These are phyloP conservation scores for Tillandsia fasciculata DNA, from an alignment of 176 grass and related monocot species.

Conservation along the genomic window DNA sequence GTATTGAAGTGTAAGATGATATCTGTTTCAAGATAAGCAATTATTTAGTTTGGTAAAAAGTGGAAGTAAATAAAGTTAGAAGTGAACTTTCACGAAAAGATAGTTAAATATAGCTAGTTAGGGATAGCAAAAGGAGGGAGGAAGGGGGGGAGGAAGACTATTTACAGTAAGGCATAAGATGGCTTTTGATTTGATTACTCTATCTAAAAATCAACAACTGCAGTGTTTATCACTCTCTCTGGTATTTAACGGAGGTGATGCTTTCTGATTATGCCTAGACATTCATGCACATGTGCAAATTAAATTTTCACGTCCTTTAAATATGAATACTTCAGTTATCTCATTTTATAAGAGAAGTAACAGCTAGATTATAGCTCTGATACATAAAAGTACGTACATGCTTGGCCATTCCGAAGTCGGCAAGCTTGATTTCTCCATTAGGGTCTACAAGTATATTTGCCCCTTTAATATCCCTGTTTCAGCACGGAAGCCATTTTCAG, in stretches of 20 bases:
- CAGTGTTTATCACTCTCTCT: too few species aligned
- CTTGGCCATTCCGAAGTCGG: slow-evolving; percentile 99
- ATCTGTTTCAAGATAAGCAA: slow-evolving; percentile 47
- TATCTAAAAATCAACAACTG: not conserved
- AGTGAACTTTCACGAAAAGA: not conserved
- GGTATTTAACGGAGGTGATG: not conserved
- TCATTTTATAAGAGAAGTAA: not conserved
- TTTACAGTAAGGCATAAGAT: too few species aligned
- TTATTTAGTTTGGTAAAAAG: not conserved
- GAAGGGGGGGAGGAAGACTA: too few species aligned
- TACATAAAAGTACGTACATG: slow-evolving; percentile 56
- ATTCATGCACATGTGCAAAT: not conserved
- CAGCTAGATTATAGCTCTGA: not conserved
- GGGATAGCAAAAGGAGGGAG: too few species aligned
- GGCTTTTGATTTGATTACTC: not conserved
- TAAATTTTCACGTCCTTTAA: not conserved
- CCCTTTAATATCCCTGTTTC: slow-evolving; percentile 92
- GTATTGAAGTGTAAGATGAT: slow-evolving; percentile 86
- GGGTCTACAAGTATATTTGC: slow-evolving; percentile 98
- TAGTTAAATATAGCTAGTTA: not conserved
- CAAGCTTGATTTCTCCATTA: slow-evolving; percentile 92
- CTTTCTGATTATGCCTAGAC: not conserved
- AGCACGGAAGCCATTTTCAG: slow-evolving; percentile 17
- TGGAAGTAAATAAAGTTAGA: slow-evolving; percentile 5
- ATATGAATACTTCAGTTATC: not conserved